phyloP scores from a whole-genome alignment of 192 early-diverging fungal species.

The Linnemannia exigua region DNA sequence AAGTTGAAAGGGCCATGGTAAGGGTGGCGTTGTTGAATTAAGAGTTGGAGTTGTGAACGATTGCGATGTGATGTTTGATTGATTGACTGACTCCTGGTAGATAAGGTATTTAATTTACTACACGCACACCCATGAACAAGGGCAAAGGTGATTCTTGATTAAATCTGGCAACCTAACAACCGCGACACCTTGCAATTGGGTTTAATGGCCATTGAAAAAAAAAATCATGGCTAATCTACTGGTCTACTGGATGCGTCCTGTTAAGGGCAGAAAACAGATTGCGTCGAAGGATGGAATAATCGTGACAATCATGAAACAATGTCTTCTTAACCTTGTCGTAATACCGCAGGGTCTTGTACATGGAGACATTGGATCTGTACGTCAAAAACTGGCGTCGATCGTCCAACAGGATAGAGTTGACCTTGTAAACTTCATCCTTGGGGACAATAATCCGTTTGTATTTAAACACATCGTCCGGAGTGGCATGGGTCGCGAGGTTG shows the following conservation, averaged over 20 bases:
- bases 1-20: no score
- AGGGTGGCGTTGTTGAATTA: no score
- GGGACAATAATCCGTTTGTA: conserved; percentile 22
- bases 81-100: no score
- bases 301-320: conserved; percentile 3
- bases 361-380: conserved; percentile 28
- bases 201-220: neutral
- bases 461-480: conserved; percentile 29
- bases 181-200: neutral
- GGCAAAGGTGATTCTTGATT: no score
- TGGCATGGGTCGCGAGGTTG: neutral
- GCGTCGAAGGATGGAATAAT: conserved; percentile 1
- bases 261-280: conserved; percentile 24
- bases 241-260: conserved; percentile 16
- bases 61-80: no score
- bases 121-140: no score
- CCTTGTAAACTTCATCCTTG: conserved; percentile 29
- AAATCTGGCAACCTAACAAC: neutral
- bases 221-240: neutral
- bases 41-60: no score
- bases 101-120: no score
- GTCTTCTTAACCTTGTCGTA: conserved; percentile 31
- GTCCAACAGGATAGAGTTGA: conserved; percentile 32
- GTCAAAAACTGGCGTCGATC: conserved; percentile 11
- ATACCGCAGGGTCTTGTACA: conserved; percentile 26